Evolutionary conservation across 2,329 filamentous ascomycete genomes (phyloP), one percentile per base, ranked within the genome.

Genomic region (Leptographium radiaticola): DNA sequence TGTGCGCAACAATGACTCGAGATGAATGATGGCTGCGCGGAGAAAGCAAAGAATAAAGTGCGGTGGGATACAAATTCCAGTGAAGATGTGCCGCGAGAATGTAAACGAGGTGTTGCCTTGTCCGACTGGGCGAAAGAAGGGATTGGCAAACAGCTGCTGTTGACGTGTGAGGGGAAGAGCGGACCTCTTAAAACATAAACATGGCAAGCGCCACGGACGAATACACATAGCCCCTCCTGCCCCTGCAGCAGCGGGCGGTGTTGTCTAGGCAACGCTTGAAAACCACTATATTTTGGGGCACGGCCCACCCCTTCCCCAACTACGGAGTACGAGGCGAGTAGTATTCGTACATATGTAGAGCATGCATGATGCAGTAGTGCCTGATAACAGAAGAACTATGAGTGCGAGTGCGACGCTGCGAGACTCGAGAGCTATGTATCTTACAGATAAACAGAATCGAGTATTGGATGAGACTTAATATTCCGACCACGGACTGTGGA

Each of bases 171-270:
- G 57, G 56, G 57, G 52, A 59, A 54, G 57, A 54, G 47, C 58
- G 50, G 54, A n/a, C 42, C 51, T 52, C 51, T 56, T 51, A 53
- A 53, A 57, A 60, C 55, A 57, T 60, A 60, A 60, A 60, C 58
- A 60, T 46, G 55, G 58, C 57, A 59, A 45, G 58, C 34, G 57
- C 57, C 25, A 44, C 42, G 49, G 51, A 55, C 46, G 30, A n/a
- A 49, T 8, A 12, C 42, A 46, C 43, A 54, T 46, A 51, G 55
- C 55, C 55, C 51, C 38, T 31, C 52, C 44, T 12, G 10, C 51
- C 52, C 47, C 18, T 49, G 42, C 39, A 25, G 33, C 31, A 4
- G 20, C 50, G 40, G 36, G 13, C 33, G 16, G 6, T 6, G 58
- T 59, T 53, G 56, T 34, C 53, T 13, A 18, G 53, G 58, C 56